Evolutionary conservation across 768 basidiomycete genomes (phyloP), one percentile per base, ranked within the genome.

Genomic region (Russula earlei): DNA sequence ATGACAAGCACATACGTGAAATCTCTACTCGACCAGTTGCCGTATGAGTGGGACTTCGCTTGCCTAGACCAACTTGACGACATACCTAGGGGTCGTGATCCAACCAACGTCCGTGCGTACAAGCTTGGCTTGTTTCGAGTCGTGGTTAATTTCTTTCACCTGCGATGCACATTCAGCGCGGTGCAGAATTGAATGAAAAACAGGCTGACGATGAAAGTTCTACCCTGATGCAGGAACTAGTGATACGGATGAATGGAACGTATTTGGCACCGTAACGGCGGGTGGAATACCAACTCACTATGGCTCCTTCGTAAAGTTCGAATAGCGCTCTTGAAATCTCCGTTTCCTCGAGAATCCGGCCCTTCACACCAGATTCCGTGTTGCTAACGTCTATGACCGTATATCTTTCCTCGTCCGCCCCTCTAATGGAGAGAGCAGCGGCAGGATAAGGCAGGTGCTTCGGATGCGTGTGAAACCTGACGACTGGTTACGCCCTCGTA

Each of bases 171-270:
- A 11, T 25, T 46, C n/a, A 60, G 27, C 43, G 6, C 12, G 17
- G 34, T 6, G 20, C 14, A 46, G 19, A 17, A 31, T 55, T 12
- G 41, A 24, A 22, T 24, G 24, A 12, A 22, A 59, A 20, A 22
- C n/a, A 54, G 10, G 6, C n/a, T 9, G 31, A 89, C 90, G 42
- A 93, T 75, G 67, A 82, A 93, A 0, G 88, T 82, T 58, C 83
- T 61, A 4, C 92, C 91, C 71, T 92, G 91, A 64, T 93, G 91
- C 69, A 94, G 81, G 69, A 89, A 95, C 85, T 91, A 49, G n/a
- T 54, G 10, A 36, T 3, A 10, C 63, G 53, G 41, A 31, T 20
- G 41, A 15, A 41, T 11, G n/a, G 17, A n/a, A n/a, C n/a, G n/a
- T 14, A 15, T 15, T 31, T 10, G 33, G n/a, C 52, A 34, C 11